Percentiles rank a stretch among this genome's conserved stretches.
Evolutionary conservation across 345 rosid genomes (phyloP).

Genomic region (Limnanthes douglasii): DNA sequence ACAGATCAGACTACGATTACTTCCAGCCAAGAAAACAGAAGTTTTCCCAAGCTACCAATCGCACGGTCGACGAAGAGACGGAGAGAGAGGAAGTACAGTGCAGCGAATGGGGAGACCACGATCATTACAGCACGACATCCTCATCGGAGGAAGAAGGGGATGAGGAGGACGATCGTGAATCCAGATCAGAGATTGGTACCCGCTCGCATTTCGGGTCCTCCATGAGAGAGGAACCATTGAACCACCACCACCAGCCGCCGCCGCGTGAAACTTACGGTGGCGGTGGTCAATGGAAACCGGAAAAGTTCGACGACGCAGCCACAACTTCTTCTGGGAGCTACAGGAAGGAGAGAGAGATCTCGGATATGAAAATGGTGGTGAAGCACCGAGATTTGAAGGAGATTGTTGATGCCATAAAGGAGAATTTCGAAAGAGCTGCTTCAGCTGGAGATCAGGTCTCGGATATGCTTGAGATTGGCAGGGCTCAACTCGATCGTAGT

Average conservation of each 20-base stretch:
- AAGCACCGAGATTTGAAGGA: constrained; percentile 91
- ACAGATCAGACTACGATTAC: constrained; percentile 61
- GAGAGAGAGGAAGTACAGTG: constrained; percentile 96
- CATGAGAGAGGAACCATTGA: constrained; percentile 15
- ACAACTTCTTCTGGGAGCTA: constrained; percentile 37
- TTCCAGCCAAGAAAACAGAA: constrained; percentile 17
- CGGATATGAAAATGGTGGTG: constrained; percentile 65
- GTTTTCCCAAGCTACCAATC: constrained; percentile 4
- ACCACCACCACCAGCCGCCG: constrained; percentile 11
- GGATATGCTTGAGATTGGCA: constrained; percentile 70
- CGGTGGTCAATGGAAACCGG: constrained; percentile 11
- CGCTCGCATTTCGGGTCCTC: constrained; percentile 54
- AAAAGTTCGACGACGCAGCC: constrained; percentile 33
- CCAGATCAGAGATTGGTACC: constrained; percentile 59
- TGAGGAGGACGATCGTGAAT: constrained; percentile 27
- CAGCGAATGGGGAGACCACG: constrained; percentile 92
- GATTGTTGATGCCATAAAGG: constrained; percentile 70
- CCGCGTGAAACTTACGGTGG: constrained; percentile 11
- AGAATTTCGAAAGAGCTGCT: constrained; percentile 76
- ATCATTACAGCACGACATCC: constrained; percentile 44
- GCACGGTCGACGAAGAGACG: constrained; percentile 30
- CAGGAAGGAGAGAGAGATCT: constrained; percentile 33
- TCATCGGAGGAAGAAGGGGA: constrained; percentile 41
- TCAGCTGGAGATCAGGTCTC: constrained; percentile 68
- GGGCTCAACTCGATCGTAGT: constrained; percentile 89